Conservation (phyloP, 2,329 filamentous ascomycete genomes). For the Trichoderma sp. region DNA sequence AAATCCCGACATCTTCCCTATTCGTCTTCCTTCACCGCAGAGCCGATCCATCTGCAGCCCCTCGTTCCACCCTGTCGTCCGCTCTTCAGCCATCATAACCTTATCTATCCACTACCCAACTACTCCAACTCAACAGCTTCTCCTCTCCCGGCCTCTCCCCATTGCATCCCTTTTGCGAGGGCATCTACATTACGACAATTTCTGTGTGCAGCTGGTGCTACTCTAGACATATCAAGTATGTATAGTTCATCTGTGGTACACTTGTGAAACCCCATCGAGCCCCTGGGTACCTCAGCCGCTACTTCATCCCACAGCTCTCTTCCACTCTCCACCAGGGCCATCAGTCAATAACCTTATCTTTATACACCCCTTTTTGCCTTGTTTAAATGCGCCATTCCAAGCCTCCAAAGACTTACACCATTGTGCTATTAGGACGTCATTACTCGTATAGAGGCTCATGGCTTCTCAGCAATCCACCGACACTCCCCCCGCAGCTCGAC, state of each 20-base stretch:
- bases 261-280: neutral
- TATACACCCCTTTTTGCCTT: neutral
- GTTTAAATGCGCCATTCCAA: neutral
- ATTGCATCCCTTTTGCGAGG: neutral
- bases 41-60: neutral
- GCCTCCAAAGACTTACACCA: constrained; percentile 7
- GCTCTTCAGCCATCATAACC: neutral
- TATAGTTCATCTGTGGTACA: neutral
- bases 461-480: constrained; percentile 32
- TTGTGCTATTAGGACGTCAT: neutral
- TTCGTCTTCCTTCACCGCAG: neutral
- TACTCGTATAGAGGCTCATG: constrained; percentile 30
- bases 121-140: neutral
- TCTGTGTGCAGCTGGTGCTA: neutral
- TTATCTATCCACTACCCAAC: neutral
- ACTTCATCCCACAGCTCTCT: neutral
- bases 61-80: neutral
- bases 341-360: neutral
- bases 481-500: constrained; percentile 31
- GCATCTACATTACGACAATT: neutral
- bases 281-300: neutral
- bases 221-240: neutral
- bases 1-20: neutral
- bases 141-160: neutral
- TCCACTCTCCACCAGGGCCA: neutral